A percentile compares a stretch with the other conserved stretches of the same genome.
phyloP scores from a whole-genome alignment of 768 basidiomycete genomes.

The Tulasnella sp. region DNA sequence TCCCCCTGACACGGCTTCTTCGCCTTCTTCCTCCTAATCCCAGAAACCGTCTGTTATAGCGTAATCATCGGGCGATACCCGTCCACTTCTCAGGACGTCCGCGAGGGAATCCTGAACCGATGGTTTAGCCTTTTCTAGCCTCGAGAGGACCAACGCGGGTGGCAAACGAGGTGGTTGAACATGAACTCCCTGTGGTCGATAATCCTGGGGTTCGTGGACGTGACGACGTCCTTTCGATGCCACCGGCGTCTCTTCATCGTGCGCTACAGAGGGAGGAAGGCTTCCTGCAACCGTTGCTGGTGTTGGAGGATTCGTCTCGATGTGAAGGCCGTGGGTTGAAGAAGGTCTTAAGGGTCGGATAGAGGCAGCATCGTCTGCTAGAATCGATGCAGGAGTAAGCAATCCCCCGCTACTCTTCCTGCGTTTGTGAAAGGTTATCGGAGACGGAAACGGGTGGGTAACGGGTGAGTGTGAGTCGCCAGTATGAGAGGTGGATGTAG shows the following conservation, averaged over 20 bases:
- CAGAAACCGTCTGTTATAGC: neutral
- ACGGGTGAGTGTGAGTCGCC: slow-evolving; percentile 5
- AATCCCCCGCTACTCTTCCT: slow-evolving; percentile 4
- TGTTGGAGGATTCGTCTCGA: slow-evolving; percentile 24
- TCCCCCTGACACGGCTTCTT: slow-evolving; percentile 33
- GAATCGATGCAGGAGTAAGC: neutral
- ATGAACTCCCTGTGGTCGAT: neutral
- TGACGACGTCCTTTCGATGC: neutral
- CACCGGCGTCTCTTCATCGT: slow-evolving; percentile 11
- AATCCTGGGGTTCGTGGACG: neutral
- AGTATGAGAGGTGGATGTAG: neutral
- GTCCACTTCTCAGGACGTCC: slow-evolving; percentile 14
- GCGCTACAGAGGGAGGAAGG: neutral
- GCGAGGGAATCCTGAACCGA: slow-evolving; percentile 17
- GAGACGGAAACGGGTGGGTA: slow-evolving; percentile 1
- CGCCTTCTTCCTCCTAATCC: slow-evolving; percentile 12
- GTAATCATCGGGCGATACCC: slow-evolving; percentile 9
- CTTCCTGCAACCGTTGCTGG: neutral
- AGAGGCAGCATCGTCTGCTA: slow-evolving; percentile 16
- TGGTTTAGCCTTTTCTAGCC: slow-evolving; percentile 16
- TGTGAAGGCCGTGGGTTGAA: slow-evolving; percentile 21
- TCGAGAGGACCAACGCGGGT: slow-evolving; percentile 18
- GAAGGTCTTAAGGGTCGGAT: slow-evolving; percentile 1
- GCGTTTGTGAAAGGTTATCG: neutral
- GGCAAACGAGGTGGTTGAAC: slow-evolving; percentile 16